Evolutionary conservation across 2,329 filamentous ascomycete genomes (phyloP), one percentile per base, ranked within the genome.

Genomic region (Aspergillus sergii): DNA sequence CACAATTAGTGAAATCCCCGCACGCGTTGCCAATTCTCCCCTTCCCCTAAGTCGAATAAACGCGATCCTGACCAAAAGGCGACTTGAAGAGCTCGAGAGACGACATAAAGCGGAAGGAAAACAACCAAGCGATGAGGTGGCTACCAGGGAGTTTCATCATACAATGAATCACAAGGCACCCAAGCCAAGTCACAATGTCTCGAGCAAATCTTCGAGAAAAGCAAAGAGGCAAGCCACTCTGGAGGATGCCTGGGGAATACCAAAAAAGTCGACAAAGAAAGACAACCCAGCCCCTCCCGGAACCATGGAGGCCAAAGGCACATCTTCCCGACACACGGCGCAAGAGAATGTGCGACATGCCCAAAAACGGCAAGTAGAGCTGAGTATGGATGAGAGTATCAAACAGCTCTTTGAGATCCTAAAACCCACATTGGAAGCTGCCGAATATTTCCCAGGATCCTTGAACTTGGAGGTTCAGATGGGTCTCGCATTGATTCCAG

Each of bases 381-480:
- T 19, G 34, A 19, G 53, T 23, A 41, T 64, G 16, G 51, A 59
- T 21, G 54, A 60, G 9, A 34, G 66, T 21, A 62, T 73, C 14
- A 67, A 68, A 23, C 65, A 69, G 9, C 62, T 81, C 2, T 74
- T 76, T 61, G 50, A 64, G 26, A 63, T 66, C 3, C 59, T 81
- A 10, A 57, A 69, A 23, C 75, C 72, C 7, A 60, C 71, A 3
- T 70, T 82, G n/a, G 70, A 76, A 58, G 71, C 69, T 8, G 74
- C 72, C 14, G 71, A 73, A 62, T 71, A 65, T 26, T 80, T 79
- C 54, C 73, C 73, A 3, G 79, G 78, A 4, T 56, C 62, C 2
- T 30, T 81, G 10, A 69, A 63, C 5, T 65, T 82, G 59, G 77
- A 80, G 61, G 64, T 78, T 0, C 71, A 77, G 58, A 58, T 82